Evolutionary conservation across 129 eudicot genomes (phyloP).

Genomic region (Mikania micrantha): DNA sequence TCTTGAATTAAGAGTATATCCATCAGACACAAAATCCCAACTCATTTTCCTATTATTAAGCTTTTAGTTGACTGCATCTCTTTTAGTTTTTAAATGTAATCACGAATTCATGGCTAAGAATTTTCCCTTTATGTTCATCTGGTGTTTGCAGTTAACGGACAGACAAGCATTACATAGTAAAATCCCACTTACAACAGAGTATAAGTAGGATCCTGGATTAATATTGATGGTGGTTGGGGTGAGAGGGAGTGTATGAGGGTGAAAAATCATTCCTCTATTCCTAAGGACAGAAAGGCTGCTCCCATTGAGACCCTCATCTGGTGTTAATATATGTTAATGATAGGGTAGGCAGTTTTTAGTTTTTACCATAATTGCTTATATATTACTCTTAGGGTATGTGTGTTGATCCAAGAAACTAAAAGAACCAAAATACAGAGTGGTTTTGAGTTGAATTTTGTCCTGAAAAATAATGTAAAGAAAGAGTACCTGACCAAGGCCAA

Average conservation of each 20-base stretch:
- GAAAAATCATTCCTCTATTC: too few relatives aligned
- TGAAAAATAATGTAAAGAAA: constrained; percentile 1
- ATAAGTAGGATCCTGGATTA: too few relatives aligned
- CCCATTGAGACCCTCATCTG: too few relatives aligned
- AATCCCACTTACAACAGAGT: too few relatives aligned
- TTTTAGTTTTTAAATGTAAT: not conserved
- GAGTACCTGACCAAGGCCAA: constrained; percentile 75
- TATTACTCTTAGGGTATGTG: not conserved
- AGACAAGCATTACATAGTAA: too few relatives aligned
- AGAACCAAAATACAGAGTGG: constrained; percentile 3
- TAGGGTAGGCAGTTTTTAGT: too few relatives aligned
- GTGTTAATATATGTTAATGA: too few relatives aligned
- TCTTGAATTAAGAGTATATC: not conserved
- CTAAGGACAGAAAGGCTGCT: too few relatives aligned
- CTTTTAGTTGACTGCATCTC: not conserved
- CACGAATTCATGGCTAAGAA: not conserved
- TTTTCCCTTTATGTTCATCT: not conserved
- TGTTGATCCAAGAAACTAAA: constrained; percentile 3
- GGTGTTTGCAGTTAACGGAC: not conserved
- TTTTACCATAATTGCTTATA: not conserved
- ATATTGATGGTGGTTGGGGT: too few relatives aligned
- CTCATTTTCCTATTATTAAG: not conserved
- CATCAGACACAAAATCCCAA: not conserved
- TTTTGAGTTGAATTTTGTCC: constrained; percentile 4
- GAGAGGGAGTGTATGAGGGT: too few relatives aligned